phyloP scores from a whole-genome alignment of 495 filamentous ascomycete genomes.

The Stereocaulon alpinum region DNA sequence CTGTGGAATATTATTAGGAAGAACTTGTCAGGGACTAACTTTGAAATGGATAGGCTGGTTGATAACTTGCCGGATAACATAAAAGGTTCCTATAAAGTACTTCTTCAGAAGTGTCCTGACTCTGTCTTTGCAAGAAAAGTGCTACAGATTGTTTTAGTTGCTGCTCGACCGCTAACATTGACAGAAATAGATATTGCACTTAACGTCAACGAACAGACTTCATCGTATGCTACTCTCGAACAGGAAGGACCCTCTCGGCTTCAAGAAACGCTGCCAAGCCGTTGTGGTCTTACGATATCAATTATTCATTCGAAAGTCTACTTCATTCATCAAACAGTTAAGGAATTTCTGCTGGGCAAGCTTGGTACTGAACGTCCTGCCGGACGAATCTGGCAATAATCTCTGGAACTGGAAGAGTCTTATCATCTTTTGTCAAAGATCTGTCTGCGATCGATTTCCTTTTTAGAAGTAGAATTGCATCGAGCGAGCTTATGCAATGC shows the following conservation, averaged over 20 bases:
- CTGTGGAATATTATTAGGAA: conserved; percentile 27
- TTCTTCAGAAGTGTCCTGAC: conserved; percentile 23
- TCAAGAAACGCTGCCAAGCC: conserved; percentile 19
- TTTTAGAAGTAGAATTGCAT: conserved; percentile 4
- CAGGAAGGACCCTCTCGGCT: conserved; percentile 21
- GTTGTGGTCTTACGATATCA: conserved; percentile 32
- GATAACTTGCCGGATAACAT: conserved; percentile 24
- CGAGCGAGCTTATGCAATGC: conserved; percentile 3
- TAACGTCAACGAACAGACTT: conserved; percentile 18
- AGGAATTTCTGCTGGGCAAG: conserved; percentile 27
- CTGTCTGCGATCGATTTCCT: neutral
- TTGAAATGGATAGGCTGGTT: conserved; percentile 22
- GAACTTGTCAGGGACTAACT: conserved; percentile 14
- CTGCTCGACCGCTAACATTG: conserved; percentile 27
- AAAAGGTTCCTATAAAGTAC: conserved; percentile 28
- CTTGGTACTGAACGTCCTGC: neutral
- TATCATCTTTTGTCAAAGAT: conserved; percentile 3
- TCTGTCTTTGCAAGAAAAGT: conserved; percentile 20
- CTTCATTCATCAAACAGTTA: conserved; percentile 35
- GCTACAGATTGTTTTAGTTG: conserved; percentile 30
- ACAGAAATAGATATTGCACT: conserved; percentile 33
- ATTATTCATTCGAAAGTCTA: conserved; percentile 28
- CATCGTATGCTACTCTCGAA: conserved; percentile 22
- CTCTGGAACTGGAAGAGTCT: neutral
- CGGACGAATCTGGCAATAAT: neutral